A percentile compares a stretch with the other conserved stretches of the same genome.
phyloP scores from a whole-genome alignment of 2,329 filamentous ascomycete species.

The Penicillium sp. region DNA sequence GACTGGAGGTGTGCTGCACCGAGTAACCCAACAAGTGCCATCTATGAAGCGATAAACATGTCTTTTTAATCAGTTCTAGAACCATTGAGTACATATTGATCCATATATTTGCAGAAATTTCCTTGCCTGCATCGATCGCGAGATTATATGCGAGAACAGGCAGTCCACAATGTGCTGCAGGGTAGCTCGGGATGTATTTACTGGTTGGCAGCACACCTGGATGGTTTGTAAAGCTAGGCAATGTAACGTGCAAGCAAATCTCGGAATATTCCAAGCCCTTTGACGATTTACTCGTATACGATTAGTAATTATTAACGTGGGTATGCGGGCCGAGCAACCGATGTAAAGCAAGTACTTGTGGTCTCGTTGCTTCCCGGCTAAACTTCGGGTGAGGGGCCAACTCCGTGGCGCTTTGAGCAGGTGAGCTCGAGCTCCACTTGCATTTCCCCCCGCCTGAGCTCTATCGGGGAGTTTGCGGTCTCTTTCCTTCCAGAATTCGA shows the following conservation, averaged over 20 bases:
- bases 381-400: conserved; percentile 28
- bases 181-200: not conserved
- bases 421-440: conserved; percentile 5
- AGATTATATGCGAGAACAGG: not conserved
- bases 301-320: not conserved
- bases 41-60: not conserved
- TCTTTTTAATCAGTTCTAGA: no score
- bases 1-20: conserved; percentile 31
- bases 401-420: conserved; percentile 15
- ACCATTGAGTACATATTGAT: not conserved
- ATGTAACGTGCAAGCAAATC: not conserved
- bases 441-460: not conserved
- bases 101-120: not conserved
- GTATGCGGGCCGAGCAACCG: conserved; percentile 7
- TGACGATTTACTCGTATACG: no score
- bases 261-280: not conserved
- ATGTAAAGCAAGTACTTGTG: not conserved
- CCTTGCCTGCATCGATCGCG: not conserved
- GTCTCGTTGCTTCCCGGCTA: conserved; percentile 19
- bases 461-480: not conserved
- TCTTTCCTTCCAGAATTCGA: not conserved
- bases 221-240: not conserved
- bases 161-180: not conserved
- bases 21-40: conserved; percentile 30
- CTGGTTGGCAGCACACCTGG: not conserved